Evolutionary conservation across 495 filamentous ascomycete genomes (phyloP), one percentile per base, ranked within the genome.

Genomic region (Tetracladium marchalianum): DNA sequence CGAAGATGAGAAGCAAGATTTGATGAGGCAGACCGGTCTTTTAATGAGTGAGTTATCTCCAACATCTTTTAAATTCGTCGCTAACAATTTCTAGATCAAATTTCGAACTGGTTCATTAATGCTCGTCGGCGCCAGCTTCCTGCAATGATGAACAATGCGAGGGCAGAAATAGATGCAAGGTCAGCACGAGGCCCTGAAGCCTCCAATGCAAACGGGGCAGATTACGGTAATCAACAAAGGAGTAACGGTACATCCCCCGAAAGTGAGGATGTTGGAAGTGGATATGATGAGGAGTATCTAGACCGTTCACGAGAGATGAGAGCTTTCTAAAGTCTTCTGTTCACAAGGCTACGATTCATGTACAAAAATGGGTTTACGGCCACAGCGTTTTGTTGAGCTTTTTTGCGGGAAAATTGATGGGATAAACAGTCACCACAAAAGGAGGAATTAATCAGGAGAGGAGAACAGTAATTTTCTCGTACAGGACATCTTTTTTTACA

Each of bases 21-120:
- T 95, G 37, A 85, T 87, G 72, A 70, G 71, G 19, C 66, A 76
- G 45, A 95, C 88, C 1, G 79, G 81, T 0, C 70, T 95, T 11
- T 80, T 83, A 17, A 83, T 92, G 58, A 90, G 84, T 68, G 82
- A 84, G 79, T 84, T 78, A 5, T 6, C 12, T 9, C 9, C 33
- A 46, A 31, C 32, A 22, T 13, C 59, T 9, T 15, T 22, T 11
- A 33, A 16, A 22, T 41, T 1, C 32, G 15, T 17, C 11, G 13
- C 37, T 51, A 31, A 51, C 12, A n/a, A 2, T 9, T 11, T 24
- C 13, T 15, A 65, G 67, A 69, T 54, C 63, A 94, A 76, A 86
- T 95, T 43, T 89, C 84, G 50, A 95, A 95, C 58, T 95, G 88
- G 88, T 95, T 94, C 62, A 95, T 95, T 62, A 95, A 94, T 55